These are phyloP conservation scores for Talaromyces rugulosus DNA, from an alignment of 2,329 filamentous ascomycete species.

Conservation along the genomic window DNA sequence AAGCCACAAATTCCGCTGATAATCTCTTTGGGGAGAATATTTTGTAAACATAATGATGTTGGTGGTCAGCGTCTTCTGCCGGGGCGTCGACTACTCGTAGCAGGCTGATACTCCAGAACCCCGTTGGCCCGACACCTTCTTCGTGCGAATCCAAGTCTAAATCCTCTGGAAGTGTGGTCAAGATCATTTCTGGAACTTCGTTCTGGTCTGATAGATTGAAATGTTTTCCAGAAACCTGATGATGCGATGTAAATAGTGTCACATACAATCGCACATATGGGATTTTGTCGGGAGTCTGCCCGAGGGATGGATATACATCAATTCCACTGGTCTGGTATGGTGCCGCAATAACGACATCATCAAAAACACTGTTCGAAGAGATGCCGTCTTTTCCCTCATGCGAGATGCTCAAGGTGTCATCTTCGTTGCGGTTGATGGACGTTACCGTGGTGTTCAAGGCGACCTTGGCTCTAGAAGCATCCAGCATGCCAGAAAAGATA, in stretches of 20 bases:
- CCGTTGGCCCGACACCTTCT: conserved; percentile 64
- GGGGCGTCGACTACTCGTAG: conserved; percentile 63
- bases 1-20: conserved; percentile 44
- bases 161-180: conserved; percentile 71
- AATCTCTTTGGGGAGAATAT: conserved; percentile 57
- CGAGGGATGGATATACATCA: conserved; percentile 40
- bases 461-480: conserved; percentile 57
- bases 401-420: conserved; percentile 44
- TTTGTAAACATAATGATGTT: conserved; percentile 60
- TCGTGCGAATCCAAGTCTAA: conserved; percentile 34
- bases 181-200: conserved; percentile 65
- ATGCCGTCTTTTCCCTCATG: conserved; percentile 21
- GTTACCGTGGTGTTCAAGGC: conserved; percentile 65
- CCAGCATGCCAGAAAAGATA: conserved; percentile 82
- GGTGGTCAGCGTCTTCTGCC: conserved; percentile 9
- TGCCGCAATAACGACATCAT: conserved; percentile 76
- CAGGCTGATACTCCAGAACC: conserved; percentile 83
- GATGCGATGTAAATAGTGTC: conserved; percentile 78
- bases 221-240: conserved; percentile 64
- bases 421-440: conserved; percentile 45
- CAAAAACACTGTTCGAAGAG: conserved; percentile 50
- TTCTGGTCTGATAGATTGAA: conserved; percentile 60
- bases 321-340: conserved; percentile 80
- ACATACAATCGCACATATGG: conserved; percentile 85
- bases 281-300: conserved; percentile 64